Conservation (phyloP, 768 basidiomycete genomes). For the Cystofilobasidium capitatum region DNA sequence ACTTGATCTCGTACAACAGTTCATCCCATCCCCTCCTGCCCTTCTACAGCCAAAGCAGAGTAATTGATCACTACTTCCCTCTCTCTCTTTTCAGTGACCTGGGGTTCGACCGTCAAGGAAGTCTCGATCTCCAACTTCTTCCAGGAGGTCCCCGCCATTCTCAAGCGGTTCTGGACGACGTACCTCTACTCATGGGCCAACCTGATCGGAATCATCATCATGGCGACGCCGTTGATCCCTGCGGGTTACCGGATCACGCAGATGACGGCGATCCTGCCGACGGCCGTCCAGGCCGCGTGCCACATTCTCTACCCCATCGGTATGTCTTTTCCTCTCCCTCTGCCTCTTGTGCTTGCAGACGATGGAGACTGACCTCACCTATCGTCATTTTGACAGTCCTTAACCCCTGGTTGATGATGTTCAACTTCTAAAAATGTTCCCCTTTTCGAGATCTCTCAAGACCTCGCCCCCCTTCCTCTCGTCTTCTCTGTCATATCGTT, state of each 20-base stretch:
- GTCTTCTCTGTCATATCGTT: not conserved
- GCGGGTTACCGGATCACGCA: conserved; percentile 22
- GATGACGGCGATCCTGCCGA: conserved; percentile 32
- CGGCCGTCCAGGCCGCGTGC: conserved; percentile 35
- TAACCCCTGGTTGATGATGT: conserved; percentile 26
- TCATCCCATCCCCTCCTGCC: not conserved
- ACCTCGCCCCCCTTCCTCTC: not conserved
- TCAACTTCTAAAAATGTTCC: conserved; percentile 10
- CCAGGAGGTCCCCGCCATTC: conserved; percentile 25
- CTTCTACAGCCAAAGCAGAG: not conserved
- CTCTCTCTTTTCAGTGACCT: conserved; percentile 3
- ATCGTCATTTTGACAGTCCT: not conserved
- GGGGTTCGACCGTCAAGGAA: conserved; percentile 27
- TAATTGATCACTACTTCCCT: not conserved
- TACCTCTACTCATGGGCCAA: conserved; percentile 21
- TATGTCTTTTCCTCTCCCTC: not conserved
- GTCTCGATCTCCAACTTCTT: conserved; percentile 27
- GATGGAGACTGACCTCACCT: not conserved
- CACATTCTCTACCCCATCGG: conserved; percentile 37
- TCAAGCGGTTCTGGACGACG: conserved; percentile 23
- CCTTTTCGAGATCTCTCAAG: not conserved
- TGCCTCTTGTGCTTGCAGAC: not conserved
- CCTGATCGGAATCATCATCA: conserved; percentile 21
- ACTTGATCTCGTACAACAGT: conserved; percentile 33
- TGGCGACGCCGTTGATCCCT: conserved; percentile 21